Evolutionary conservation across 257 asterid genomes (phyloP).

Genomic region (Lantana camara): DNA sequence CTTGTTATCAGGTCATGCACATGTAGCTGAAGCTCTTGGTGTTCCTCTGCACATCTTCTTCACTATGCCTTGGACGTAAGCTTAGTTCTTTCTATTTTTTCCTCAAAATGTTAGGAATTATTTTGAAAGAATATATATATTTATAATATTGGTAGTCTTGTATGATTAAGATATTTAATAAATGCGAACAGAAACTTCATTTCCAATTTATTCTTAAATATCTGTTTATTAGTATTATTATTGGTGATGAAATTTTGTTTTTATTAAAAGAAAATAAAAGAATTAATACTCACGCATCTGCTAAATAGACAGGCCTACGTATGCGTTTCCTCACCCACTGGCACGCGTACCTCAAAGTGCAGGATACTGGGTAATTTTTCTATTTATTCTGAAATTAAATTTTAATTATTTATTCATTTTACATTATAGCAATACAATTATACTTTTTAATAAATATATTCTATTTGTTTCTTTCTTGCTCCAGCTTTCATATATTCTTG

Average conservation of each 20-base stretch:
- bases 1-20: constrained; percentile 80
- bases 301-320: constrained; percentile 85
- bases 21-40: constrained; percentile 97
- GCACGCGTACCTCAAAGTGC: constrained; percentile 99
- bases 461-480: constrained; percentile 28
- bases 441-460: constrained; percentile 10
- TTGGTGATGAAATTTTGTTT: background rate
- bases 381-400: constrained; percentile 21
- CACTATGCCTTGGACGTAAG: constrained; percentile 99
- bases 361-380: constrained; percentile 85
- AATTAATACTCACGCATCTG: constrained; percentile 30
- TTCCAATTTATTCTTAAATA: constrained; percentile 20
- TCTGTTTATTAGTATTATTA: background rate
- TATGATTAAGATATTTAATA: no score
- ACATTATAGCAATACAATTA: background rate
- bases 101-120: constrained; percentile 10
- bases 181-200: no score
- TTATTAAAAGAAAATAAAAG: constrained; percentile 10
- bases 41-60: constrained; percentile 97
- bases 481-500: constrained; percentile 92
- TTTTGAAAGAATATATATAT: no score
- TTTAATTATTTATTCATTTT: background rate
- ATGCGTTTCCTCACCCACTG: constrained; percentile 96
- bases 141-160: no score
- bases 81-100: constrained; percentile 22